Percentiles rank a stretch among this genome's conserved stretches.
Conservation (phyloP, 208 protist genomes). For the Leishmania tropica region DNA sequence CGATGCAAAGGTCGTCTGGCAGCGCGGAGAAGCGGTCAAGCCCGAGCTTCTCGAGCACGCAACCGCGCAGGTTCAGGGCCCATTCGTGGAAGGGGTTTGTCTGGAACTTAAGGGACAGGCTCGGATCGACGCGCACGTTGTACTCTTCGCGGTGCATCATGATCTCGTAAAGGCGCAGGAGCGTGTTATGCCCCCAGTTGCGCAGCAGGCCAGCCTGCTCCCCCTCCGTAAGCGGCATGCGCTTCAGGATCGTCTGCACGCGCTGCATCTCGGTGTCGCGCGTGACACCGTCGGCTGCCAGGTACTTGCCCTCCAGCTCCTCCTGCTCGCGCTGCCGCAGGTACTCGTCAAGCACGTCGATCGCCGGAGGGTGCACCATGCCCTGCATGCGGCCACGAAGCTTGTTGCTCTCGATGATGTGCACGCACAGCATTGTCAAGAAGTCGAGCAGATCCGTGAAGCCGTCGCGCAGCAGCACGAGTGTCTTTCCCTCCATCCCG, state of each 20-base stretch:
- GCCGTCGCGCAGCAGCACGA: slow-evolving; percentile 86
- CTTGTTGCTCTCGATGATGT: slow-evolving; percentile 92
- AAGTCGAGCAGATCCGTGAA: slow-evolving; percentile 91
- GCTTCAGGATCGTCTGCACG: slow-evolving; percentile 54
- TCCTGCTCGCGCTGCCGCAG: slow-evolving; percentile 64
- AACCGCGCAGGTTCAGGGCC: slow-evolving; percentile 79
- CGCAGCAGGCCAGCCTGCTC: slow-evolving; percentile 73
- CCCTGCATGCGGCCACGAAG: slow-evolving; percentile 80
- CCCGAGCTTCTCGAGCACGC: slow-evolving; percentile 71
- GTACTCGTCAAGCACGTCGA: slow-evolving; percentile 82
- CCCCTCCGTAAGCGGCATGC: slow-evolving; percentile 62
- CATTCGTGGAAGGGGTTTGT: slow-evolving; percentile 86
- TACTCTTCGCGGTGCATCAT: slow-evolving; percentile 93
- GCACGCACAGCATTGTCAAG: slow-evolving; percentile 86
- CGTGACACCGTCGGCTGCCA: slow-evolving; percentile 22
- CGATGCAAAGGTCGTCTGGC: slow-evolving; percentile 75
- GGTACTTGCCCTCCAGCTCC: slow-evolving; percentile 26
- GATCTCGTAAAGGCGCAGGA: slow-evolving; percentile 84
- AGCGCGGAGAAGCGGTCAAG: slow-evolving; percentile 54
- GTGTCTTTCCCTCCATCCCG: slow-evolving; percentile 85
- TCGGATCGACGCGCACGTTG: slow-evolving; percentile 87
- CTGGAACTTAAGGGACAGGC: slow-evolving; percentile 79
- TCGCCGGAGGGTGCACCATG: slow-evolving; percentile 83
- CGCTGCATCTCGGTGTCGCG: slow-evolving; percentile 50
- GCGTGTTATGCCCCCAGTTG: slow-evolving; percentile 65